Base-by-base conservation (phyloP, 257 asterid species). In the Lycium ferocissimum region DNA sequence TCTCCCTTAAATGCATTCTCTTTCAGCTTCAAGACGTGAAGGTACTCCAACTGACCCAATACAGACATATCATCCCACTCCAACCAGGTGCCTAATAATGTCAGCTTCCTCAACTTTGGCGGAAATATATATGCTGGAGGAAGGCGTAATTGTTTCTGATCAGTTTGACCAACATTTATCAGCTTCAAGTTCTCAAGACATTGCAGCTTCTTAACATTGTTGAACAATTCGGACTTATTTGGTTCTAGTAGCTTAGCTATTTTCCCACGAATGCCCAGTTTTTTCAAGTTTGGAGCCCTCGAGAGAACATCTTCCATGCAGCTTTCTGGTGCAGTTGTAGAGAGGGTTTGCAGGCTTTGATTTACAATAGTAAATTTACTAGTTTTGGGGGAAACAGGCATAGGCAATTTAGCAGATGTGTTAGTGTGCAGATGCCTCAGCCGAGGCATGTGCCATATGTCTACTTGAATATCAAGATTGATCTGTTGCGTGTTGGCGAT, bases 151-250 rank as follows among this genome's bases (percentile, higher is more conserved):
- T 85, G 4, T 33, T 61, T 62, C 53, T 38, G 76, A 69, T 11
- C 65, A 12, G 49, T 43, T 51, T 80, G 83, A 54, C 56, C 83
- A 37, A 57, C 94, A 33, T 90, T 91, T 15, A 89, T 7, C 56
- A 92, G 87, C 89, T 92, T 92, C 85, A 92, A 26, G 85, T 89
- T 92, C 43, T 90, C 93, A 3, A 92, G 89, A 67, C 18, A 47
- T 33, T 72, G 45, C 65, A 92, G 61, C 56, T 37, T 89, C 18
- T 84, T 86, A 83, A 91, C 66, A 75, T 88, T 86, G 57, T 89
- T 91, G 56, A 91, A 89, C 18, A 80, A 43, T 43, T 9, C 0
- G 3, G 37, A 0, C 38, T 69, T 76, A 83, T 70, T 69, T 22
- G 81, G 81, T 10, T 91, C 90, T 69, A 90, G 0, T 22, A 91